Evolutionary conservation across 1,139 yeast species (phyloP), one percentile per base, ranked within the genome.

Genomic region (Candida glucosophila): DNA sequence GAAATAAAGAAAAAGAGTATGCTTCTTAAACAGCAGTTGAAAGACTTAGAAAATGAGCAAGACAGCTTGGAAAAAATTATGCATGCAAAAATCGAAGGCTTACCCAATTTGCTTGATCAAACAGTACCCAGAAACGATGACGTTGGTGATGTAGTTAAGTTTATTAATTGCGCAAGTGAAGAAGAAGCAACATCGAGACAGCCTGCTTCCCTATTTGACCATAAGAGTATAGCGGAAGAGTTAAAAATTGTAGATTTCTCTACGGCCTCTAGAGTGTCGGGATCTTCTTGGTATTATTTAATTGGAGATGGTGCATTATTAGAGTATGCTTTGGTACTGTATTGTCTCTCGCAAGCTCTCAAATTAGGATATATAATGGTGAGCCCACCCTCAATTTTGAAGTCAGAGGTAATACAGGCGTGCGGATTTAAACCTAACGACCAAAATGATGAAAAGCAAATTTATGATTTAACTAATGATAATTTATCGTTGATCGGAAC

Each of bases 351-450:
- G 11, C 57, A 63, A 30, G 95, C 96, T 2, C 60, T 83, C 21
- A 43, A 53, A 22, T 49, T 60, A 6, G 95, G 95, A 0, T 92
- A 81, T 54, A 52, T 54, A 19, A 67, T 79, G 67, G 73, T 78
- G 8, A 54, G 73, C 6, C 96, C 98, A 1, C 98, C 98, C 2
- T 73, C 93, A 1, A 71, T 90, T 14, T 95, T 88, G 2, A 73
- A 82, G 35, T 62, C 73, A 13, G 94, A 82, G 36, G 62, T 85
- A 7, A 75, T 88, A 0, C 59, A 66, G 36, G 96, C 96, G 0
- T 92, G 98, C 58, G 99, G 99, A 0, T 92, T 88, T 55, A 77
- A 79, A 45, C 99, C 99, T 6, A 73, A 94, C 31, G 98, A 90
- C 46, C 78, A 77, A 39, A 81, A 82, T 40, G 75, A 77, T 31